Evolutionary conservation across 495 filamentous ascomycete genomes (phyloP), one percentile per base, ranked within the genome.

Genomic region (Aspergillus sclerotioniger): DNA sequence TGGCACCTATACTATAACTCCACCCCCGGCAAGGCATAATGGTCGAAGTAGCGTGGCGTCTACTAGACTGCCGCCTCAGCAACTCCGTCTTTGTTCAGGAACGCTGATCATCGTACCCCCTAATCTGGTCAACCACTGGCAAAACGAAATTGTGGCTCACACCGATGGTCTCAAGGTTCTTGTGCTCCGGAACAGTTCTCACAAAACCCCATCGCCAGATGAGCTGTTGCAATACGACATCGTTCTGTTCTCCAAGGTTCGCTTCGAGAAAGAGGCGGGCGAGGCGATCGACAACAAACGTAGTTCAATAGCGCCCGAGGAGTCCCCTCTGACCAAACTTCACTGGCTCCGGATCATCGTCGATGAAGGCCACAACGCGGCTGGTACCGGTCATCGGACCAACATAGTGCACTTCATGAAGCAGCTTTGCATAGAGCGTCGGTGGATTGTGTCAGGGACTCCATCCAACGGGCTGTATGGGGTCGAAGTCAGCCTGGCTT

Each of bases 371-470:
- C 91, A 97, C 66, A 87, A 82, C 43, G 84, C 96, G 41, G 87
- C 88, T 0, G 76, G 80, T 6, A 69, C 74, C 16, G 82, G 80
- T 13, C 74, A 75, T 35, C 84, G 80, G 55, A 87, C 82, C 15
- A 87, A 89, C 46, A 78, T 91, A 37, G 81, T 87, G 37, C 76
- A 81, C 29, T 80, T 90, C 8, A 74, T 93, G 0, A 82, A 88
- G 19, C 77, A 81, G 48, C 76, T 98, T 6, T 79, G 83, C 31
- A 80, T 90, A 20, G 83, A 91, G 33, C 81, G 90, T 10, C 83
- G 88, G 19, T 98, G 93, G 93, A 82, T 96, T 15, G 89, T 96
- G 3, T 94, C 90, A 2, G 93, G 92, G 53, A 98, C 93, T 0
- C 93, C 93, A 13, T 90, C 92, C 9, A 86, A 82, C 57, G 87